Conservation (phyloP, 257 asterid species). For the Coffea canephora region DNA sequence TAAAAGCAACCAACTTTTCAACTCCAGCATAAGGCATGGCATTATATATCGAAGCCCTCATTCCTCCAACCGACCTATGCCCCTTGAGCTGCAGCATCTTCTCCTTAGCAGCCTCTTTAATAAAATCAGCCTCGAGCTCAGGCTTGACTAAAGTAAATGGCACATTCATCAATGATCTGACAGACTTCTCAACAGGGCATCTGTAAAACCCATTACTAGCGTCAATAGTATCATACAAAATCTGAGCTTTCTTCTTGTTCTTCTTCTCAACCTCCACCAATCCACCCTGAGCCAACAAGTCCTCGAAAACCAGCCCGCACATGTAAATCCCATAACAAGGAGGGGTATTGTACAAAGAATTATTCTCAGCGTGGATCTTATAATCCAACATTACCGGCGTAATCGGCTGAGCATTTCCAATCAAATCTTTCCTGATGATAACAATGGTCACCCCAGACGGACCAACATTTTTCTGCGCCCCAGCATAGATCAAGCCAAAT, state of each 20-base stretch:
- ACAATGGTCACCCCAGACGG: conserved; percentile 94
- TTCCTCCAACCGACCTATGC: conserved; percentile 92
- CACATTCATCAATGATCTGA: conserved; percentile 91
- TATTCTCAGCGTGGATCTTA: conserved; percentile 89
- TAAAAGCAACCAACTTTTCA: conserved; percentile 84
- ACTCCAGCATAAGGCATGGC: conserved; percentile 97
- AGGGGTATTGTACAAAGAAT: conserved; percentile 83
- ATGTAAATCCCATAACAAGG: conserved; percentile 90
- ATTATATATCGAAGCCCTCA: conserved; percentile 97
- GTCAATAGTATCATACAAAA: conserved; percentile 75
- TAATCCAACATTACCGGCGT: conserved; percentile 91
- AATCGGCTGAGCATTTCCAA: conserved; percentile 61
- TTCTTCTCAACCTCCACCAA: conserved; percentile 75
- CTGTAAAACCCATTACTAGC: conserved; percentile 73
- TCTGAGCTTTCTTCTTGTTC: conserved; percentile 60
- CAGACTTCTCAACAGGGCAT: conserved; percentile 85
- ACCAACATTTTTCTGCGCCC: conserved; percentile 96
- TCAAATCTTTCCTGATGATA: conserved; percentile 64
- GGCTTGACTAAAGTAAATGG: conserved; percentile 78
- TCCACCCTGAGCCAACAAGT: conserved; percentile 86
- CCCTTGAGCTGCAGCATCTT: conserved; percentile 98
- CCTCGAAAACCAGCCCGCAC: conserved; percentile 94
- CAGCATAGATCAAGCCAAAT: conserved; percentile 88
- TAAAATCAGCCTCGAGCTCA: conserved; percentile 79
- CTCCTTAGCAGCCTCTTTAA: conserved; percentile 91